These are phyloP conservation scores for Chaetomium olivaceum DNA, from an alignment of 2,329 filamentous ascomycete genomes.

Conservation along the genomic window DNA sequence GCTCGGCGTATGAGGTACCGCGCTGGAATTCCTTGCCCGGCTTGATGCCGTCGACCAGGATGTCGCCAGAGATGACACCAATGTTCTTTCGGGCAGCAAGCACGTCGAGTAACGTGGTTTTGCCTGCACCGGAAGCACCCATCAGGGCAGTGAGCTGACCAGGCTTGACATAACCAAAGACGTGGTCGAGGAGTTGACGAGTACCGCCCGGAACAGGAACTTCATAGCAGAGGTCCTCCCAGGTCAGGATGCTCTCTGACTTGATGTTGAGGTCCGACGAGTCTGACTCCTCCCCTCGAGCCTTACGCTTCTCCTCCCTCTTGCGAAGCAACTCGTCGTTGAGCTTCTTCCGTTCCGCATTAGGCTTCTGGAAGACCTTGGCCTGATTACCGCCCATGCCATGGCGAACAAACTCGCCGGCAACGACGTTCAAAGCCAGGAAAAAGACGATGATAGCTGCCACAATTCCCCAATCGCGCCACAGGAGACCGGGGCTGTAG, in stretches of 20 bases:
- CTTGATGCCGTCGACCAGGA: slow-evolving; percentile 57
- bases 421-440: slow-evolving; percentile 70
- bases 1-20: slow-evolving; percentile 63
- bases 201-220: slow-evolving; percentile 61
- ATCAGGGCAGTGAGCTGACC: slow-evolving; percentile 78
- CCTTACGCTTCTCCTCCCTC: slow-evolving; percentile 55
- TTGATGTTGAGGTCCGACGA: slow-evolving; percentile 56
- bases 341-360: slow-evolving; percentile 64
- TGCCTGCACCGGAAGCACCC: slow-evolving; percentile 83
- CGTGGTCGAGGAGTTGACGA: slow-evolving; percentile 55
- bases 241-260: slow-evolving; percentile 73
- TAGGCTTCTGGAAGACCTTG: slow-evolving; percentile 72
- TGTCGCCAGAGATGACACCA: slow-evolving; percentile 58
- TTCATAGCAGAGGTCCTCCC: slow-evolving; percentile 81
- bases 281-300: slow-evolving; percentile 46
- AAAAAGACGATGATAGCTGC: slow-evolving; percentile 74
- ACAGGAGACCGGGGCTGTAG: slow-evolving; percentile 67
- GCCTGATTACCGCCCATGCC: slow-evolving; percentile 79
- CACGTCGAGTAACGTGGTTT: slow-evolving; percentile 82
- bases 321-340: slow-evolving; percentile 64
- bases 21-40: slow-evolving; percentile 63
- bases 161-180: slow-evolving; percentile 71
- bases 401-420: slow-evolving; percentile 77
- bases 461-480: slow-evolving; percentile 84
- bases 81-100: slow-evolving; percentile 64